A percentile compares a stretch with the other conserved stretches of the same genome.
Evolutionary conservation across 768 basidiomycete genomes (phyloP).

Genomic region (Dentipellis sp.): DNA sequence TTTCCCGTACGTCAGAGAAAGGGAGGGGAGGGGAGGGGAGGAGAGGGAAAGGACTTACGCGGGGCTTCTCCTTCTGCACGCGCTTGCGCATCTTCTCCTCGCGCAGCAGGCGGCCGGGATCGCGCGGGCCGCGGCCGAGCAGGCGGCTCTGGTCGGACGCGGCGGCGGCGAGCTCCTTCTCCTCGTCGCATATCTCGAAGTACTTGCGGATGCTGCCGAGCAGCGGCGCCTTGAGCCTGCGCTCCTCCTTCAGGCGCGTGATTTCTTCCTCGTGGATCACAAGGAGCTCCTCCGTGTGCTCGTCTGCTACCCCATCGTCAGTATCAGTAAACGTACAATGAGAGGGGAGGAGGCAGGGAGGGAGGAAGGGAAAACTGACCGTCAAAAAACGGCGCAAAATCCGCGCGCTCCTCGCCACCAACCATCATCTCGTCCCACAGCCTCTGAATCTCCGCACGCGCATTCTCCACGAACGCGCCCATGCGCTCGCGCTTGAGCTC

Average conservation of each 20-base stretch:
- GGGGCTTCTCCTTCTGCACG: constrained; percentile 86
- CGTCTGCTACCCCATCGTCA: constrained; percentile 39
- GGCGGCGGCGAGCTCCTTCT: constrained; percentile 76
- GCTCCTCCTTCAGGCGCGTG: constrained; percentile 70
- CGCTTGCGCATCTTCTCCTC: constrained; percentile 98
- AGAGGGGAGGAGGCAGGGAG: not conserved
- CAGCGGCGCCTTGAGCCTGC: constrained; percentile 67
- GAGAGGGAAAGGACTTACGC: constrained; percentile 40
- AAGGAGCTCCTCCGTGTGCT: constrained; percentile 83
- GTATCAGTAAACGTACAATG: not conserved
- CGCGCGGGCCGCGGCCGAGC: constrained; percentile 70
- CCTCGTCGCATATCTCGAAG: constrained; percentile 83
- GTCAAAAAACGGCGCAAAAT: constrained; percentile 77
- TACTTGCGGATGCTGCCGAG: constrained; percentile 77
- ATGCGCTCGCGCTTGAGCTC: constrained; percentile 83
- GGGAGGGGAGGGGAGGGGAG: not conserved
- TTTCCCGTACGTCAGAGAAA: too few relatives aligned
- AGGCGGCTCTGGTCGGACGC: constrained; percentile 77
- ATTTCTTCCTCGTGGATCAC: constrained; percentile 83
- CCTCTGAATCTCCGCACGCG: constrained; percentile 67
- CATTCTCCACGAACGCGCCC: constrained; percentile 74
- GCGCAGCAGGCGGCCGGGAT: constrained; percentile 77
- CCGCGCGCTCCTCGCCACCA: constrained; percentile 71
- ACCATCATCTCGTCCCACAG: constrained; percentile 86
- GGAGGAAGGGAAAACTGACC: constrained; percentile 38